Conservation (phyloP, 331 rosid genomes). For the Saraca asoca region DNA sequence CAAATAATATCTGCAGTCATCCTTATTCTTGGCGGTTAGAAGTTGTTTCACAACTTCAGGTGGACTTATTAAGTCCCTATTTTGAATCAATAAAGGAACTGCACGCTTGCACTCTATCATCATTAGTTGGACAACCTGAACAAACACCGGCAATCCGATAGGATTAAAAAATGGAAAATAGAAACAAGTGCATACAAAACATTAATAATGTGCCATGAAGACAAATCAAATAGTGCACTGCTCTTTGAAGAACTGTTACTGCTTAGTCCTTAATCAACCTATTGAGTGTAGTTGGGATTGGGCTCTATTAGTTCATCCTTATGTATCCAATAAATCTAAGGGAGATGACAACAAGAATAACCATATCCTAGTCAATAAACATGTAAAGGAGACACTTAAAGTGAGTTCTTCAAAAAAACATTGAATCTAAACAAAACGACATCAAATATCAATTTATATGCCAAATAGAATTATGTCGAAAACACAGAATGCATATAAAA, state of each 20-base stretch:
- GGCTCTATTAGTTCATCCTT: not conserved
- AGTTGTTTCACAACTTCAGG: conserved; percentile 82
- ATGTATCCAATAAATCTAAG: conserved; percentile 5
- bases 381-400: no score
- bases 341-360: not conserved
- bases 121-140: conserved; percentile 89
- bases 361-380: no score
- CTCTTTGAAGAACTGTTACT: no score
- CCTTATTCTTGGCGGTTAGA: conserved; percentile 51
- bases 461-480: not conserved
- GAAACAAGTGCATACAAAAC: not conserved
- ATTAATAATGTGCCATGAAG: not conserved
- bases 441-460: no score
- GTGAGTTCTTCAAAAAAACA: no score
- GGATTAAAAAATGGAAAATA: no score
- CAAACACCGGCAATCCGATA: conserved; percentile 26
- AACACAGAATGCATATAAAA: no score
- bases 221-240: not conserved
- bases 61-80: conserved; percentile 71
- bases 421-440: no score
- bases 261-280: no score
- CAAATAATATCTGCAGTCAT: conserved; percentile 71
- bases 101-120: conserved; percentile 93
- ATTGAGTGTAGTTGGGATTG: no score
- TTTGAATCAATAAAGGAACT: conserved; percentile 70